Conservation (phyloP, 78 protist genomes). For the slime mould (Dictyostelium discoideum) region dicty_2.7 NC_007089.4:873501-874000, state of each 20-base stretch:
- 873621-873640: background rate
- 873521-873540: background rate
- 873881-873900: background rate
- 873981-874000: background rate
- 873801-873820: background rate
- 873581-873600: constrained; percentile 32
- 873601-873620: constrained; percentile 26
- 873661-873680: background rate
- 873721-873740: background rate
- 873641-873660: background rate
- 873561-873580: background rate
- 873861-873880: background rate
- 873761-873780: constrained; percentile 1
- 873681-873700: background rate
- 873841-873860: background rate
- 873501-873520: background rate
- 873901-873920: background rate
- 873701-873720: background rate
- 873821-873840: background rate
- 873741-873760: background rate
- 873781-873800: background rate
- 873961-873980: background rate
- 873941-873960: background rate
- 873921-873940: background rate
- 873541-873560: background rate